These are phyloP conservation scores for Calophaca sinica DNA, from an alignment of 306 rosid genomes.

Conservation along the genomic window DNA sequence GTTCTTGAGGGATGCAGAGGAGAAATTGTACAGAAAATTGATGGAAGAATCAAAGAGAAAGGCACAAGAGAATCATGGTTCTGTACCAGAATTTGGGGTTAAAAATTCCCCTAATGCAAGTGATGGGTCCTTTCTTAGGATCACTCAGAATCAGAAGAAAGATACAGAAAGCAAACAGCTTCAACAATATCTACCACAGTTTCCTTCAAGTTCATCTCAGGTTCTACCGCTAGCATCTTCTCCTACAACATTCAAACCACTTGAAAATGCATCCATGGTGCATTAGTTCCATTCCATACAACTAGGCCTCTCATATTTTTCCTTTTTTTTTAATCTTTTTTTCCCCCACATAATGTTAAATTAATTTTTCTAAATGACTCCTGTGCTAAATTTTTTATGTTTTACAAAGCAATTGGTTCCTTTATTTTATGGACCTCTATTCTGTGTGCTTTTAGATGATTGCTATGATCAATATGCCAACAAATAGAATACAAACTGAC, in stretches of 20 bases:
- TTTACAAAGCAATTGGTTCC: constrained; percentile 8
- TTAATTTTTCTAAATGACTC: constrained; percentile 47
- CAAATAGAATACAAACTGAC: constrained; percentile 55
- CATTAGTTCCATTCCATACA: constrained; percentile 47
- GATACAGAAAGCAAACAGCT: constrained; percentile 51
- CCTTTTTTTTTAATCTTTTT: not conserved
- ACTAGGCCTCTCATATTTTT: constrained; percentile 45
- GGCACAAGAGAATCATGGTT: constrained; percentile 42
- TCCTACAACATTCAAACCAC: constrained; percentile 61
- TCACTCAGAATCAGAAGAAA: constrained; percentile 55
- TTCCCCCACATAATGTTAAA: constrained; percentile 32
- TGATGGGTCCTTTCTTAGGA: constrained; percentile 54
- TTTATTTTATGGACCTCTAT: not conserved
- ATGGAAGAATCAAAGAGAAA: constrained; percentile 72
- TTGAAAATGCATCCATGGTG: constrained; percentile 54
- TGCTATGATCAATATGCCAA: constrained; percentile 40
- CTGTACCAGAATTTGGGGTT: constrained; percentile 6
- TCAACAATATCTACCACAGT: constrained; percentile 49
- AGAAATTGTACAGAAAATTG: constrained; percentile 67
- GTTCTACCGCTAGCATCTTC: constrained; percentile 86
- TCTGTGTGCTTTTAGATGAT: constrained; percentile 36
- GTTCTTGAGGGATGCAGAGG: constrained; percentile 93
- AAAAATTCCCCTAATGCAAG: constrained; percentile 32
- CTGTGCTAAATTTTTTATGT: constrained; percentile 32
- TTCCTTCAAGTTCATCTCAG: constrained; percentile 77